Evolutionary conservation across 192 early-diverging fungal genomes (phyloP).

Genomic region (Rhizoclosmatium sp.): DNA sequence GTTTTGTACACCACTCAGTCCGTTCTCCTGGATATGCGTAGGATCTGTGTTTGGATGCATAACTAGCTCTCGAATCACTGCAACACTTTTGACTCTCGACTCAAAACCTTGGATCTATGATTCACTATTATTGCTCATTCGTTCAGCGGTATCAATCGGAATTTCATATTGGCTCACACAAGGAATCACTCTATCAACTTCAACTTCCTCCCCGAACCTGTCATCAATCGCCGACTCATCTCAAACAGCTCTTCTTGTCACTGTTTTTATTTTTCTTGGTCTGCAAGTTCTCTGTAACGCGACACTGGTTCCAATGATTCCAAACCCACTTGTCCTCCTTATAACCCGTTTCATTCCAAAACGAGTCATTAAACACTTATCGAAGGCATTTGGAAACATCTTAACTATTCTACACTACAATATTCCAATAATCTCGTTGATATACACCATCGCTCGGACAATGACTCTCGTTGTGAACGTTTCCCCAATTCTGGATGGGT

Average conservation of each 20-base stretch:
- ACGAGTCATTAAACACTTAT: too few relatives aligned
- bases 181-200: slow-evolving; percentile 9
- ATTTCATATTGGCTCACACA: background rate
- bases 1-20: background rate
- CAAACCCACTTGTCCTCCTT: background rate
- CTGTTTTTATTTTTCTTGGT: background rate
- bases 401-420: background rate
- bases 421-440: background rate
- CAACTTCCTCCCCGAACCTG: background rate
- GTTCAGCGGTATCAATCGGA: slow-evolving; percentile 1
- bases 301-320: background rate
- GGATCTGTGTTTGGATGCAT: slow-evolving; percentile 5
- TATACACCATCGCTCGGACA: background rate
- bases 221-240: background rate
- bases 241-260: background rate
- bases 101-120: background rate
- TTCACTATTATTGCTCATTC: background rate
- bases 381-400: background rate
- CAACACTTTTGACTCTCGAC: background rate
- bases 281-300: background rate
- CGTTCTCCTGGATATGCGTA: background rate
- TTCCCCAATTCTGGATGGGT: background rate
- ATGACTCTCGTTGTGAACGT: background rate
- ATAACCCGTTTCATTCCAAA: background rate
- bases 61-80: slow-evolving; percentile 1